Percentiles rank a stretch among this genome's conserved stretches.
Conservation (phyloP, 805 yeast genomes). For the Candida schatavii region DNA sequence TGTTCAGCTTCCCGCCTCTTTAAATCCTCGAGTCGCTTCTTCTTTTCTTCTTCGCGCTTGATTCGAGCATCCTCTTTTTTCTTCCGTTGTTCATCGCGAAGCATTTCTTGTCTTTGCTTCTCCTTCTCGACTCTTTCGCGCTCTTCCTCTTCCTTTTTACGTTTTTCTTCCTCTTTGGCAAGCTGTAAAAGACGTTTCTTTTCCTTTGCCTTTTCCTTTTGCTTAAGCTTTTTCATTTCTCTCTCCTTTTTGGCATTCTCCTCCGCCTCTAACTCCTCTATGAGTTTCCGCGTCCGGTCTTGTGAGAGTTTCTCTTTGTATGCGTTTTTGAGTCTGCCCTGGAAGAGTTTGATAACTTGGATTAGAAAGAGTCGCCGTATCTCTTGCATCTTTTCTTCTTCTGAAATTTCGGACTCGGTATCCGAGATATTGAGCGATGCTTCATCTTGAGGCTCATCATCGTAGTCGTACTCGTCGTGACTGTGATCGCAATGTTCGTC, state of each 20-base stretch:
- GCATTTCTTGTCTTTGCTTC: conserved; percentile 29
- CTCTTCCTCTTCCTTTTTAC: conserved; percentile 53
- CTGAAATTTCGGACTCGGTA: conserved; percentile 37
- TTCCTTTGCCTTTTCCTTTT: conserved; percentile 68
- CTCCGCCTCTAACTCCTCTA: conserved; percentile 71
- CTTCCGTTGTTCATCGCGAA: conserved; percentile 36
- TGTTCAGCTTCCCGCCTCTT: conserved; percentile 33
- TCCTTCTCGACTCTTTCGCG: conserved; percentile 32
- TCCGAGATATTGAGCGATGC: conserved; percentile 40
- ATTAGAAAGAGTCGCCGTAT: conserved; percentile 77
- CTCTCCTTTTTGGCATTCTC: conserved; percentile 60
- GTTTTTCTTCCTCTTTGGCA: conserved; percentile 61
- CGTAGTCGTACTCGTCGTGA: conserved; percentile 27
- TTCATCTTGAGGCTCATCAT: conserved; percentile 39
- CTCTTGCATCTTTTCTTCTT: conserved; percentile 68
- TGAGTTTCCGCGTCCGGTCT: conserved; percentile 59
- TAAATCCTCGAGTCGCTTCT: conserved; percentile 38
- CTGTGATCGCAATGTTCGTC: conserved; percentile 29
- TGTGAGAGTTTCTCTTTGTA: conserved; percentile 80
- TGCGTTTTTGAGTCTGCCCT: conserved; percentile 68
- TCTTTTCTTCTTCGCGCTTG: conserved; percentile 48
- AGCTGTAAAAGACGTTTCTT: conserved; percentile 61
- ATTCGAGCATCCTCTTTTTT: conserved; percentile 36
- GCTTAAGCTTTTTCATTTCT: conserved; percentile 62
- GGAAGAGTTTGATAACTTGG: conserved; percentile 75